phyloP scores from a whole-genome alignment of 768 basidiomycete species.

The Hydnomerulius pinastri region DNA sequence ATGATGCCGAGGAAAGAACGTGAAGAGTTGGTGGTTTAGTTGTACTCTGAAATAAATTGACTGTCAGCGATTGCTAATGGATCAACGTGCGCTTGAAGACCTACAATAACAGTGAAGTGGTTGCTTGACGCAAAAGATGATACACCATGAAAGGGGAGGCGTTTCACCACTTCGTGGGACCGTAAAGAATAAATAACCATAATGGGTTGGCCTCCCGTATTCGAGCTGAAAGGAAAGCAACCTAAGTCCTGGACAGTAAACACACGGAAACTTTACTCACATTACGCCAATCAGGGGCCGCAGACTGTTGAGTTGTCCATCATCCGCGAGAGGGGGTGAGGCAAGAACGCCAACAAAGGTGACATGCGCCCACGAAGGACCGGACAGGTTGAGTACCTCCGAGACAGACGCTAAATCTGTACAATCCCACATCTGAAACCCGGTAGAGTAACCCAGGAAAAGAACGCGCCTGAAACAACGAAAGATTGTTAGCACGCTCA shows the following conservation, averaged over 20 bases:
- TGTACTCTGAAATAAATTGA: slow-evolving; percentile 48
- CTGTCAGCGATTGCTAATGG: background rate
- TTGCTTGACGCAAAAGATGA: slow-evolving; percentile 46
- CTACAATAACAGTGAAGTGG: slow-evolving; percentile 58
- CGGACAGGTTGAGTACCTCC: slow-evolving; percentile 56
- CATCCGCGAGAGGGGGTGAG: slow-evolving; percentile 23
- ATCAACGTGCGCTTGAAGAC: slow-evolving; percentile 23
- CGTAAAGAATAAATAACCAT: slow-evolving; percentile 49
- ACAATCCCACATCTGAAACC: slow-evolving; percentile 66
- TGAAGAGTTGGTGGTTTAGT: slow-evolving; percentile 54
- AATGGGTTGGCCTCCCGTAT: slow-evolving; percentile 19
- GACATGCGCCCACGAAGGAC: slow-evolving; percentile 35
- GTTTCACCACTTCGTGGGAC: slow-evolving; percentile 52
- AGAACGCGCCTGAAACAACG: slow-evolving; percentile 42
- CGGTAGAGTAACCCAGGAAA: slow-evolving; percentile 52
- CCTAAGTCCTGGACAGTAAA: slow-evolving; percentile 2
- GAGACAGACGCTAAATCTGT: slow-evolving; percentile 48
- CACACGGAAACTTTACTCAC: slow-evolving; percentile 23
- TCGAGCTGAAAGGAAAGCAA: slow-evolving; percentile 20
- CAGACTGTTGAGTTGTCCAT: slow-evolving; percentile 33
- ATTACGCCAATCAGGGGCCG: slow-evolving; percentile 38
- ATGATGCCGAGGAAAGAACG: slow-evolving; percentile 56
- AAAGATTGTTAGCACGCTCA: slow-evolving; percentile 3
- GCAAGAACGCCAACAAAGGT: slow-evolving; percentile 45
- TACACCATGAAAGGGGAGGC: slow-evolving; percentile 43